Evolutionary conservation across 352 stramenopile genomes (phyloP).

Genomic region (Globisporangium camurandrum): DNA sequence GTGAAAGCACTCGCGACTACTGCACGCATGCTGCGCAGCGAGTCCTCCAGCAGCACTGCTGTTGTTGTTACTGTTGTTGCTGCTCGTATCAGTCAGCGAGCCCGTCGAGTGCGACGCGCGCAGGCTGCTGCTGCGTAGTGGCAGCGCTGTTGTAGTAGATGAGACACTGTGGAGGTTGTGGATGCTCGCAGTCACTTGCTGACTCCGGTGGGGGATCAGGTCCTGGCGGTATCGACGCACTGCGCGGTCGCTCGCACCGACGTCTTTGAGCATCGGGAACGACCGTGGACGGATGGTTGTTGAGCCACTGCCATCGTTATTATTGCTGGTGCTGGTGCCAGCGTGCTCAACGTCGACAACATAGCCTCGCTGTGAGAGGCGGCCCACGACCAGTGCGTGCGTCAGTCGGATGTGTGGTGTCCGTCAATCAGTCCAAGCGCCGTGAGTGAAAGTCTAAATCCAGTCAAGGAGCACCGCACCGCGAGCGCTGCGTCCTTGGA

Average conservation of each 20-base stretch:
- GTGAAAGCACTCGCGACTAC: constrained; percentile 59
- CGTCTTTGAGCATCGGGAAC: constrained; percentile 36
- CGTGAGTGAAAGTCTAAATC: background rate
- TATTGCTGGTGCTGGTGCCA: background rate
- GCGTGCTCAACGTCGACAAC: constrained; percentile 38
- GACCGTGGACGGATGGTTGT: constrained; percentile 26
- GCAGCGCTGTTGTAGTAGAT: too few species aligned
- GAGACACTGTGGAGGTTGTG: constrained; percentile 13
- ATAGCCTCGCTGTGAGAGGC: constrained; percentile 54
- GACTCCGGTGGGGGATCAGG: constrained; percentile 52
- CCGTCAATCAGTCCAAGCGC: too few species aligned
- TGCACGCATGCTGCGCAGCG: constrained; percentile 1
- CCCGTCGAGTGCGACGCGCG: constrained; percentile 18
- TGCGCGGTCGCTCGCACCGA: constrained; percentile 45
- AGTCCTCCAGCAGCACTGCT: background rate
- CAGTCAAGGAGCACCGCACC: constrained; percentile 24
- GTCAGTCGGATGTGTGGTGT: too few species aligned
- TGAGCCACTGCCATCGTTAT: constrained; percentile 9
- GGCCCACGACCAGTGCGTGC: too few species aligned
- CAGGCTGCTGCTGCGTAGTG: constrained; percentile 5
- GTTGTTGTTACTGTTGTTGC: background rate
- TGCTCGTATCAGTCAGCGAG: constrained; percentile 5
- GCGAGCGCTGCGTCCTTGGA: constrained; percentile 55
- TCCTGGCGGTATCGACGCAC: constrained; percentile 65
- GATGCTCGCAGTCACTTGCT: constrained; percentile 33